These are phyloP conservation scores for Leccinum ponderosum DNA, from an alignment of 1,284 basidiomycete species.

Conservation along the genomic window DNA sequence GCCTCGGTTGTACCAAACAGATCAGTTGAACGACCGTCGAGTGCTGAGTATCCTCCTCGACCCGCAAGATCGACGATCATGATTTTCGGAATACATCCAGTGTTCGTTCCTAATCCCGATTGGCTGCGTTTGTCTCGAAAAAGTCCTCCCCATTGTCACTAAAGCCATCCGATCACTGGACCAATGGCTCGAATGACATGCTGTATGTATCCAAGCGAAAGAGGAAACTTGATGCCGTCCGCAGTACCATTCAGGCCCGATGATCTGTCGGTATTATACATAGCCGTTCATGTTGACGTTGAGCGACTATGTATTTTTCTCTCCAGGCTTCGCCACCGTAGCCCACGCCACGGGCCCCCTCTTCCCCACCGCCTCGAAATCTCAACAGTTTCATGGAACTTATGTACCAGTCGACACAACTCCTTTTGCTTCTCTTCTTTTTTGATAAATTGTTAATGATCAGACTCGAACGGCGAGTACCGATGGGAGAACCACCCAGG, in stretches of 20 bases:
- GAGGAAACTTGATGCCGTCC: not conserved
- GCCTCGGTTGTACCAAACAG: not conserved
- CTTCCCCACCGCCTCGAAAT: too few species aligned
- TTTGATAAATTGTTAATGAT: not conserved
- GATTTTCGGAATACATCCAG: not conserved
- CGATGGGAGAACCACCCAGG: not conserved
- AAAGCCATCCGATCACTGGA: too few species aligned
- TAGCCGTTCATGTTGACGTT: too few species aligned
- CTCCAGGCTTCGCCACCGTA: too few species aligned
- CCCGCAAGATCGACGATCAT: not conserved
- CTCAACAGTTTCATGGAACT: too few species aligned
- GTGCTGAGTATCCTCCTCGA: not conserved
- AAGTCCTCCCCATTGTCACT: not conserved
- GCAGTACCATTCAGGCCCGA: too few species aligned
- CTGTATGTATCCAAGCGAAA: not conserved
- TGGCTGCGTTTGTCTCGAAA: not conserved
- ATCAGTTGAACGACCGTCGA: not conserved
- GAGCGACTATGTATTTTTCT: too few species aligned
- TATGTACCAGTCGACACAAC: too few species aligned
- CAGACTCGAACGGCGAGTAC: not conserved
- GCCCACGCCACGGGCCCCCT: too few species aligned
- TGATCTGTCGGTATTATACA: too few species aligned
- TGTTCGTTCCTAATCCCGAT: not conserved
- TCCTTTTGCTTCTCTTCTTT: too few species aligned
- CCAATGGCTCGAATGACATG: not conserved